Evolutionary conservation across 495 filamentous ascomycete genomes (phyloP), one percentile per base, ranked within the genome.

Genomic region (Cercophora newfieldiana): DNA sequence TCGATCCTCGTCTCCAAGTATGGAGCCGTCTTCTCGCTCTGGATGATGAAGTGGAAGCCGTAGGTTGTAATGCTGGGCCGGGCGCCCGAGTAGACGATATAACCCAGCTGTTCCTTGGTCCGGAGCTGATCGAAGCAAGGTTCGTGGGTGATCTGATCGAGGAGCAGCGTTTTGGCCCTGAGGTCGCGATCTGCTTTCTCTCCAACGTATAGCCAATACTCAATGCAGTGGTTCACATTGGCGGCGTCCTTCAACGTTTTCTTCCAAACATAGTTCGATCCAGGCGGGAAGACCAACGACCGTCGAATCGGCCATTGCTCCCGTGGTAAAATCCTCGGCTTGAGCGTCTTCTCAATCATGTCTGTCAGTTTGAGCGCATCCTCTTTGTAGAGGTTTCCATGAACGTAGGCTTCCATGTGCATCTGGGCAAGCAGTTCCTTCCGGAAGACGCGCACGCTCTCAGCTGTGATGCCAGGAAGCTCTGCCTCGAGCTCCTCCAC

Each of bases 101-200:
- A 99, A 16, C 95, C 95, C 8, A 99, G 89, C 76, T 99, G 95
- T 75, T 99, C 95, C 75, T 97, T 97, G 50, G 95, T 97, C 50
- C 95, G 88, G 1, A 99, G 82, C 73, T 94, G 91, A 75, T 99
- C 91, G 74, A 98, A 99, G 25, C 88, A 90, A 19, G 93, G 93
- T 81, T 99, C 95, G 54, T 96, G 90, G 1, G 91, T 89, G 77
- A 97, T 86, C 75, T 99, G 96, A n/a, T 91, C 88, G 59, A 97
- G 83, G 8, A 99, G 83, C 51, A 93, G 82, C 0, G 91, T 82
- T 79, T 92, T 93, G 18, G 93, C 90, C 18, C 91, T 83, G 12
- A 94, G 73, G 2, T 68, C 67, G 26, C 88, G 82, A 69, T 96
- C 87, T 0, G 83, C 80, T 68, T 89, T 87, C 64, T 89, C 84